These are phyloP conservation scores for Alternaria dauci DNA, from an alignment of 2,329 filamentous ascomycete species.

Conservation along the genomic window DNA sequence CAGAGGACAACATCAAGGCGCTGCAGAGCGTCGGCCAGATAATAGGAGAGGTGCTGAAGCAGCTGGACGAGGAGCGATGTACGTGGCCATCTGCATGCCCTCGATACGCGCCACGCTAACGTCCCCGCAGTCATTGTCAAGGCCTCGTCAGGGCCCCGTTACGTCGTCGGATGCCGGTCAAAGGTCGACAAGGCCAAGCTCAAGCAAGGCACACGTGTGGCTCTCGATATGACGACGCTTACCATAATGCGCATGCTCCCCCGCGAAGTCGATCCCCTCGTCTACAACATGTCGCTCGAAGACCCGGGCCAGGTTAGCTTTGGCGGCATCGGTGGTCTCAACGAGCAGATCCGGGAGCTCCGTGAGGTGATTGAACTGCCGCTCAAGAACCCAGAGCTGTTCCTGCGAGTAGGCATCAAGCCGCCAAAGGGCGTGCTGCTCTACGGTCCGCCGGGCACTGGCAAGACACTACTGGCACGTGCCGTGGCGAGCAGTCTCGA, in stretches of 20 bases:
- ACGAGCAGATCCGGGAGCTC: conserved; percentile 97
- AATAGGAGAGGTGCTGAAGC: conserved; percentile 98
- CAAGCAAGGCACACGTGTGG: conserved; percentile 97
- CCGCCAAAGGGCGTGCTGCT: conserved; percentile 96
- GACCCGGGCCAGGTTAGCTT: conserved; percentile 98
- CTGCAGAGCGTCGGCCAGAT: conserved; percentile 99
- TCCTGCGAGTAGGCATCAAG: conserved; percentile 96
- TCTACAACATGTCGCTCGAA: conserved; percentile 99
- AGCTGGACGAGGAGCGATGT: conserved; percentile 99
- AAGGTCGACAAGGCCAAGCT: conserved; percentile 98
- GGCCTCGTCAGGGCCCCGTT: conserved; percentile 94
- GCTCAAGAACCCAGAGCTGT: conserved; percentile 97
- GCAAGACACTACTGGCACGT: conserved; percentile 92
- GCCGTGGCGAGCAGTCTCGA: conserved; percentile 96
- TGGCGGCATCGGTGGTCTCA: conserved; percentile 94
- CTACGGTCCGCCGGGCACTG: conserved; percentile 95
- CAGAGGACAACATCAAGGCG: conserved; percentile 99
- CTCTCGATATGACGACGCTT: conserved; percentile 98
- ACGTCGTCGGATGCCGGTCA: conserved; percentile 96
- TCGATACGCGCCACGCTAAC: conserved; percentile 18
- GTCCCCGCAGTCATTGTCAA: conserved; percentile 85
- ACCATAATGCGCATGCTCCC: conserved; percentile 99
- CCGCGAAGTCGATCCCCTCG: conserved; percentile 95
- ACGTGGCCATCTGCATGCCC: conserved; percentile 51
- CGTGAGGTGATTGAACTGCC: conserved; percentile 97